Conservation (phyloP, 1,284 basidiomycete species). For the Malassezia pachydermatis region DNA sequence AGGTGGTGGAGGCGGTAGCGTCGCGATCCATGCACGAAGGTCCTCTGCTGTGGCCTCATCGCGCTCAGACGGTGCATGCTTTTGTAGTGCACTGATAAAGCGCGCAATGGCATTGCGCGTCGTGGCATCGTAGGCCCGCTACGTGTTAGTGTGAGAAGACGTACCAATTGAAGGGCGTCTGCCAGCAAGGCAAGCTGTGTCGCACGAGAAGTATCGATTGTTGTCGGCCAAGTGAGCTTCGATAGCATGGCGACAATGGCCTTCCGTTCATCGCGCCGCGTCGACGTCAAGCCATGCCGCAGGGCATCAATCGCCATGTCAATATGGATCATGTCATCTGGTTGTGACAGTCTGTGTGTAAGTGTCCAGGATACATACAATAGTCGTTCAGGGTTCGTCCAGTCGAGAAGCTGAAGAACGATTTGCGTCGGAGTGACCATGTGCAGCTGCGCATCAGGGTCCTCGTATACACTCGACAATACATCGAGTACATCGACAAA, state of each 20-base stretch:
- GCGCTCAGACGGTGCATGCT: no score
- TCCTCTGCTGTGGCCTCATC: no score
- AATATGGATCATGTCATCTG: constrained; percentile 59
- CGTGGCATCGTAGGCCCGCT: constrained; percentile 54
- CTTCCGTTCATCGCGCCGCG: constrained; percentile 60
- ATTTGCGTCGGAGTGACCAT: constrained; percentile 74
- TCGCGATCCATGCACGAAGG: no score
- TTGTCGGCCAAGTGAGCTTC: constrained; percentile 64
- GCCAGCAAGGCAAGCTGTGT: constrained; percentile 24
- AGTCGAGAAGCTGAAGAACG: constrained; percentile 74
- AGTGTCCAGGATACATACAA: constrained; percentile 54
- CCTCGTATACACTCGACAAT: constrained; percentile 56
- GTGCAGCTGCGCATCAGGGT: constrained; percentile 64
- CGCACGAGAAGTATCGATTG: constrained; percentile 53
- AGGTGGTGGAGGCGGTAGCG: no score
- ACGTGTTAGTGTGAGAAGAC: no score
- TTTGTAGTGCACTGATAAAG: background rate
- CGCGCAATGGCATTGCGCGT: constrained; percentile 59
- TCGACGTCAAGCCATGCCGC: constrained; percentile 51
- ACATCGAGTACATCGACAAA: constrained; percentile 24
- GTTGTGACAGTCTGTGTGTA: constrained; percentile 3
- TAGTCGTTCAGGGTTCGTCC: constrained; percentile 79
- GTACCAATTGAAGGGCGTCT: constrained; percentile 21
- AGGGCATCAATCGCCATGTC: constrained; percentile 69
- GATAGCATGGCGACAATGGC: constrained; percentile 66